Conservation (phyloP, 192 early-diverging fungal genomes). For the Kappamyces sp. region DNA sequence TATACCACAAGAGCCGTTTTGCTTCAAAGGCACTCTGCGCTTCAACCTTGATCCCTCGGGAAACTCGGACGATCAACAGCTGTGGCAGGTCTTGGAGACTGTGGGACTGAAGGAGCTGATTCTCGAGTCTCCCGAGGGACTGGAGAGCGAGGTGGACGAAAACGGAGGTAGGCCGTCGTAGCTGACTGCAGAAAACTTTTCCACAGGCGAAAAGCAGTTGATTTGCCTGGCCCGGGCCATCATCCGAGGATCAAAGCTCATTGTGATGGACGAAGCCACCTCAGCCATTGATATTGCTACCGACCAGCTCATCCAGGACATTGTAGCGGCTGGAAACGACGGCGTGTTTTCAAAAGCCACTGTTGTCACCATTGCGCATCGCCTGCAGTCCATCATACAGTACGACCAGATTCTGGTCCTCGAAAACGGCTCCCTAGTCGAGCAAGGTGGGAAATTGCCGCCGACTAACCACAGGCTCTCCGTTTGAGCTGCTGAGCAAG, state of each 20-base stretch:
- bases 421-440: slow-evolving; percentile 39
- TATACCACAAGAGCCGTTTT: slow-evolving; percentile 64
- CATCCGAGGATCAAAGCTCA: slow-evolving; percentile 43
- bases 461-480: slow-evolving; percentile 24
- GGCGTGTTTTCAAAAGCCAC: slow-evolving; percentile 21
- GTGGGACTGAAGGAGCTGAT: slow-evolving; percentile 45
- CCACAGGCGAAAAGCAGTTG: slow-evolving; percentile 78
- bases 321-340: neutral
- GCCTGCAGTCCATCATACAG: slow-evolving; percentile 36
- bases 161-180: slow-evolving; percentile 36
- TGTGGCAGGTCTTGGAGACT: slow-evolving; percentile 62
- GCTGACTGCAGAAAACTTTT: slow-evolving; percentile 49
- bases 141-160: slow-evolving; percentile 80
- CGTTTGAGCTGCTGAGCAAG: slow-evolving; percentile 21
- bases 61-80: slow-evolving; percentile 50
- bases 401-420: slow-evolving; percentile 37
- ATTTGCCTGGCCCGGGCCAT: slow-evolving; percentile 72
- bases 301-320: slow-evolving; percentile 27
- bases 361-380: slow-evolving; percentile 35
- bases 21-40: slow-evolving; percentile 62
- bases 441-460: slow-evolving; percentile 13
- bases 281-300: slow-evolving; percentile 26
- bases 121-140: slow-evolving; percentile 11
- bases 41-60: slow-evolving; percentile 72
- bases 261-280: slow-evolving; percentile 41